A percentile compares a stretch with the other conserved stretches of the same genome.
Evolutionary conservation across 2,329 filamentous ascomycete species (phyloP).

Genomic region (Trichoderma atroviride): DNA sequence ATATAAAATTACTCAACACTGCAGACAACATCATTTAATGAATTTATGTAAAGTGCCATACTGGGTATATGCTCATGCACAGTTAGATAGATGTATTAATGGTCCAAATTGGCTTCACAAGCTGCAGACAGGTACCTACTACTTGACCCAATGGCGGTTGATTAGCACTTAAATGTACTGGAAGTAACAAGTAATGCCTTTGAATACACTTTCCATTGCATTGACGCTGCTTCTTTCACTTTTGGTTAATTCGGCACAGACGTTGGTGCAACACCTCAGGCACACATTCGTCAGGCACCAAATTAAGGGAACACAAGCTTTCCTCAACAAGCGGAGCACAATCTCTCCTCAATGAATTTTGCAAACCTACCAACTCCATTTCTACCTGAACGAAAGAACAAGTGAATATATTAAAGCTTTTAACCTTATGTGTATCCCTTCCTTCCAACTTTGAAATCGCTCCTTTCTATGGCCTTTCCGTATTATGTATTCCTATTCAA

Average conservation of each 20-base stretch:
- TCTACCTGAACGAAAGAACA: background rate
- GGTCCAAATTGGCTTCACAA: background rate
- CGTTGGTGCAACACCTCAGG: background rate
- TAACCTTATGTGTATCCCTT: background rate
- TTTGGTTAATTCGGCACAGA: background rate
- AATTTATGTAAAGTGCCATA: too few relatives aligned
- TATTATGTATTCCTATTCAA: background rate
- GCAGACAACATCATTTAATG: background rate
- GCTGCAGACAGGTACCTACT: too few relatives aligned
- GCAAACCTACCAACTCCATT: background rate
- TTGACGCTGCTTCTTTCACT: background rate
- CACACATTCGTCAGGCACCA: background rate
- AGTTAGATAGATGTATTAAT: background rate
- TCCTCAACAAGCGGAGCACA: background rate
- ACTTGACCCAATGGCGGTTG: background rate
- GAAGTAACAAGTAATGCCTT: background rate
- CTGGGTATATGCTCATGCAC: background rate
- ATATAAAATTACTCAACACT: background rate
- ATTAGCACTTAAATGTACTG: background rate
- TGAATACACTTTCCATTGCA: background rate
- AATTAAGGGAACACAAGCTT: background rate
- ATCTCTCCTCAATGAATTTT: background rate
- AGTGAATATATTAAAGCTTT: background rate
- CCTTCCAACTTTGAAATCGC: background rate
- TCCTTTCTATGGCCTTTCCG: background rate